These are phyloP conservation scores for Aspergillus affinis DNA, from an alignment of 495 filamentous ascomycete species.

Conservation along the genomic window DNA sequence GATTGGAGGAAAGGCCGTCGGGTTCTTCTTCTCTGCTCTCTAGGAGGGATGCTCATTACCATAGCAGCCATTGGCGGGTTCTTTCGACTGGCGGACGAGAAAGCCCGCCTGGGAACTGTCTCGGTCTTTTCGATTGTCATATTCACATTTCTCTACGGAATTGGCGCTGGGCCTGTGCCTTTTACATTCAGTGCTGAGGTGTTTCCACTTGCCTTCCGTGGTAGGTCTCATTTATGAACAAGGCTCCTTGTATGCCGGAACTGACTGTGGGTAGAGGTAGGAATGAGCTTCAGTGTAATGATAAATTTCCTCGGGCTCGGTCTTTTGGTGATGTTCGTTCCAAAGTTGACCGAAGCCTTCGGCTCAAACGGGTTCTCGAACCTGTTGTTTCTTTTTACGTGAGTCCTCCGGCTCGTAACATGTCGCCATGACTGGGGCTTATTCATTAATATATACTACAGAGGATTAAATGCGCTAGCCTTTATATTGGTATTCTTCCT, in stretches of 20 bases:
- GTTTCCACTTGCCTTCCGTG: slow-evolving; percentile 68
- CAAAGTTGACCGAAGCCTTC: slow-evolving; percentile 16
- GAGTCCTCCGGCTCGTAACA: slow-evolving; percentile 3
- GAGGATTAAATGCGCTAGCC: slow-evolving; percentile 58
- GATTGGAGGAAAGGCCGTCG: slow-evolving; percentile 26
- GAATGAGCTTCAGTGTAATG: slow-evolving; percentile 70
- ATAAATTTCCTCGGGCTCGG: slow-evolving; percentile 52
- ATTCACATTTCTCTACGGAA: slow-evolving; percentile 23
- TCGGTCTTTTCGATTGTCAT: slow-evolving; percentile 17
- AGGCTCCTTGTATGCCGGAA: background rate
- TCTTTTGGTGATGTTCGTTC: slow-evolving; percentile 27
- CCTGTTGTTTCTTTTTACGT: slow-evolving; percentile 22
- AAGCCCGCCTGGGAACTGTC: slow-evolving; percentile 13
- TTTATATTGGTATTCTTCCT: slow-evolving; percentile 63
- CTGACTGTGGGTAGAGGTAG: slow-evolving; percentile 44
- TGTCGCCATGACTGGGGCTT: background rate
- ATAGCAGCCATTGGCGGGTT: slow-evolving; percentile 18
- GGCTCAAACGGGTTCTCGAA: slow-evolving; percentile 14
- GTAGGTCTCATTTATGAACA: slow-evolving; percentile 5
- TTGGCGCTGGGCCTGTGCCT: slow-evolving; percentile 25
- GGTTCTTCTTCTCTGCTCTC: slow-evolving; percentile 26
- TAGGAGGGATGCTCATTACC: slow-evolving; percentile 23
- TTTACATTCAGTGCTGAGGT: slow-evolving; percentile 57
- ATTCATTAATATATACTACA: background rate
- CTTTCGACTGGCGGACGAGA: slow-evolving; percentile 15